Base-by-base conservation (phyloP, 2,329 filamentous ascomycete genomes). In the Chaetomiaceae sp. region DNA sequence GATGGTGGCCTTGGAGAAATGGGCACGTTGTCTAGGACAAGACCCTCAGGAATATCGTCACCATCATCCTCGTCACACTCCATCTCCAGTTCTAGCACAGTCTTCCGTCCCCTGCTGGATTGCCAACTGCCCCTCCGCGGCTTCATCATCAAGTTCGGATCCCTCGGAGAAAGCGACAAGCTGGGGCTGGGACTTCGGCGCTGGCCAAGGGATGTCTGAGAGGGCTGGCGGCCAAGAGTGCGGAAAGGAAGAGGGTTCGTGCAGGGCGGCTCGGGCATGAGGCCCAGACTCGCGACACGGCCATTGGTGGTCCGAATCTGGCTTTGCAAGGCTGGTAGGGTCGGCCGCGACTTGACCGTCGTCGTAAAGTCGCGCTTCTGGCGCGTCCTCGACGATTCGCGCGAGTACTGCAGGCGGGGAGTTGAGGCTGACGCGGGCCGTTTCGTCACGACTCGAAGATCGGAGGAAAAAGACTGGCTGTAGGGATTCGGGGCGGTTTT, bases 1-100 rank as follows among this genome's bases (percentile, higher is more conserved):
- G 73, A 72, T 1, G 73, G 73, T 1, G 82, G 82, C 2, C 83
- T 76, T n/a, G 89, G 89, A 0, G 88, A 91, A 41, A 94, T 82
- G 5, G 89, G 89, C 2, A 94, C 85, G 59, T 94, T 94, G 70
- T 89, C 87, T 42, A 94, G 79, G 48, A 90, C 78, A 21, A 88
- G 79, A 49, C 89, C 87, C 23, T 91, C 87, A 0, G 89, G 89
- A 27, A 94, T 85, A 53, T 89, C 82, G 63, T 90, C 87, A 49
- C 82, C 84, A 49, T 90, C 86, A 60, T 91, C 86, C 46, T 86
- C 82, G 61, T 89, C 84, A 56, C 80, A 91, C 65, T 92, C 88
- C 50, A 81, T 80, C 66, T 94, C 89, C 48, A 90, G 74, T 62
- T 91, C 82, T 55, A 84, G 72, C 1, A 81, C 76, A 0, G 85